Evolutionary conservation across 2,329 filamentous ascomycete genomes (phyloP), one percentile per base, ranked within the genome.

Genomic region (Tricladium varicosporioides): DNA sequence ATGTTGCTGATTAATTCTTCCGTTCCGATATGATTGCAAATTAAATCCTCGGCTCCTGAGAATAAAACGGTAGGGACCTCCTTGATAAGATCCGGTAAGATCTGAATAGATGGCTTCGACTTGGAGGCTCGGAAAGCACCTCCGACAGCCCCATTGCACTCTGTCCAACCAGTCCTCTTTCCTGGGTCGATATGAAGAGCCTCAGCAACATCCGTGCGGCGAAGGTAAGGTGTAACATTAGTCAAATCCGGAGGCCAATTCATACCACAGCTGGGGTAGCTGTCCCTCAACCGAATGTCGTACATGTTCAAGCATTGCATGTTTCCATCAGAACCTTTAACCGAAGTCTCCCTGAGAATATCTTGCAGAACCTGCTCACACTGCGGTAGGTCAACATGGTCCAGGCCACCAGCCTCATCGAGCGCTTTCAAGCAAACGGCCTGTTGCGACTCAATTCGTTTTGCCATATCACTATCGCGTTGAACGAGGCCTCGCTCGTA

Each of bases 11-110:
- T 96, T 64, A 99, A 74, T 27, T 89, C 83, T 71, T 99, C 94
- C 0, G 94, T 99, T 57, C 94, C 94, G 31, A 97, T 76, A 70
- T 99, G 92, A 72, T 99, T 99, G 81, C 94, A 99, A 66, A 99
- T 97, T 19, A 97, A 77, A 71, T 99, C 94, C 67, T 96, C 86
- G 59, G 92, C 89, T 52, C 94, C 94, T 2, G 92, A 97, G 76
- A 97, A 99, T 16, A 99, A 83, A 1, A 96, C 76, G 43, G 96
- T 81, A 1, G 88, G 87, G 9, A 97, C 75, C 56, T 94, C 80
- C 62, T 87, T 80, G 9, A 99, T 79, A 15, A 99, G 74, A 2
- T 83, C 86, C 0, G 94, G 93, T 1, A 99, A 78, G 2, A 97
- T 77, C 1, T 84, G 76, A 58, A 92, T 77, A 0, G 91, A 81